Conservation (phyloP, 2,329 filamentous ascomycete genomes). For the Aphanoascus verrucosus region DNA sequence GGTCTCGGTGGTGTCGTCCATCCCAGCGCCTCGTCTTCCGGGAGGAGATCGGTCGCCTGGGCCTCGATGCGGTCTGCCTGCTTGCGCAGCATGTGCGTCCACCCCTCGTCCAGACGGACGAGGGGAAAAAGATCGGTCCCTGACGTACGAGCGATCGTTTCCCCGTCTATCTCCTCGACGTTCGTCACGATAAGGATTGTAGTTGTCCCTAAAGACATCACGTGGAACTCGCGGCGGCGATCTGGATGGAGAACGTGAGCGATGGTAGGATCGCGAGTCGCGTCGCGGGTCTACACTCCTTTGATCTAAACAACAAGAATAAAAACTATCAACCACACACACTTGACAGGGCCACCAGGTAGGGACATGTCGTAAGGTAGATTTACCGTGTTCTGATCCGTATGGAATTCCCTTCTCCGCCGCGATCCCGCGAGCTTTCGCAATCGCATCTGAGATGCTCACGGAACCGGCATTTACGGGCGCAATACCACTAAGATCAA, state of each 20-base stretch:
- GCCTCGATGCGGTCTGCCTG: conserved; percentile 39
- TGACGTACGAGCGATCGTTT: conserved; percentile 47
- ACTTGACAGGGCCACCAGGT: neutral
- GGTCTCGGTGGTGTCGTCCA: conserved; percentile 64
- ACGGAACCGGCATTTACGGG: conserved; percentile 71
- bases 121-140: conserved; percentile 62
- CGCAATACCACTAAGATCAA: conserved; percentile 70
- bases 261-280: conserved; percentile 45
- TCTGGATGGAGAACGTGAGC: conserved; percentile 47
- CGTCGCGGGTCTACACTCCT: conserved; percentile 31
- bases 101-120: conserved; percentile 44
- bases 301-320: conserved; percentile 8
- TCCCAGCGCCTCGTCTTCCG: conserved; percentile 31
- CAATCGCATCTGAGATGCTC: conserved; percentile 72
- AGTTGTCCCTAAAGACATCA: conserved; percentile 61
- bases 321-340: neutral
- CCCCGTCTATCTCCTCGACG: conserved; percentile 54
- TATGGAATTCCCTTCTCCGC: conserved; percentile 60
- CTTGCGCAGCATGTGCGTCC: conserved; percentile 50
- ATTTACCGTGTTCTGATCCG: conserved; percentile 30
- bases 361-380: neutral
- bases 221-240: conserved; percentile 57
- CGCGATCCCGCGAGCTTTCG: conserved; percentile 72
- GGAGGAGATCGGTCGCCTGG: conserved; percentile 50
- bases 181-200: conserved; percentile 78